Conservation (phyloP, 139 green algal genomes). For the Spirogloea muscicola region DNA sequence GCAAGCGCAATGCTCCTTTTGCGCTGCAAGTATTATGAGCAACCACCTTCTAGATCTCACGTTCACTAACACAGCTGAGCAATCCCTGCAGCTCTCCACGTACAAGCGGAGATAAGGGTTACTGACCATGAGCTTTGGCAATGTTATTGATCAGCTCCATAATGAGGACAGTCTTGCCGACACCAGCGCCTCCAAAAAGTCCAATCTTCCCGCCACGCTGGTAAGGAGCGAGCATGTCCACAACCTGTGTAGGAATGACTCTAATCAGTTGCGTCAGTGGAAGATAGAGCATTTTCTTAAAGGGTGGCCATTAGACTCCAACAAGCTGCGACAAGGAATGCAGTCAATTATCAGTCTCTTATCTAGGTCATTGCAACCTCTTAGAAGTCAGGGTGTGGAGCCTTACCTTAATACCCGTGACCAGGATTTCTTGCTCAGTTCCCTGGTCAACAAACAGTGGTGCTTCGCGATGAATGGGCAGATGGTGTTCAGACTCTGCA, state of each 20-base stretch:
- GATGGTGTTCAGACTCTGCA: constrained; percentile 69
- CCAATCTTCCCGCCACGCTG: constrained; percentile 99
- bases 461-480: constrained; percentile 94
- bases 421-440: constrained; percentile 95
- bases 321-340: neutral
- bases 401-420: constrained; percentile 98
- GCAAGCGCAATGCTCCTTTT: too few species aligned
- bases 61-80: too few species aligned
- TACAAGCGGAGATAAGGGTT: too few species aligned
- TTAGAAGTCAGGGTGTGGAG: too few species aligned
- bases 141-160: constrained; percentile 99
- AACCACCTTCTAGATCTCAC: too few species aligned
- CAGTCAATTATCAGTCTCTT: too few species aligned
- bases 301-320: neutral
- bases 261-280: too few species aligned
- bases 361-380: too few species aligned
- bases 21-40: too few species aligned
- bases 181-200: constrained; percentile 95
- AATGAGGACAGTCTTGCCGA: constrained; percentile 99
- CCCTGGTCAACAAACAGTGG: constrained; percentile 91
- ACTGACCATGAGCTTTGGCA: constrained; percentile 92
- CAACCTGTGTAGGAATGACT: constrained; percentile 72
- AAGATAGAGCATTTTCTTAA: too few species aligned
- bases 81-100: too few species aligned
- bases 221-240: constrained; percentile 98